Conservation (phyloP, 768 basidiomycete species). For the Boletus rubescentipes region DNA sequence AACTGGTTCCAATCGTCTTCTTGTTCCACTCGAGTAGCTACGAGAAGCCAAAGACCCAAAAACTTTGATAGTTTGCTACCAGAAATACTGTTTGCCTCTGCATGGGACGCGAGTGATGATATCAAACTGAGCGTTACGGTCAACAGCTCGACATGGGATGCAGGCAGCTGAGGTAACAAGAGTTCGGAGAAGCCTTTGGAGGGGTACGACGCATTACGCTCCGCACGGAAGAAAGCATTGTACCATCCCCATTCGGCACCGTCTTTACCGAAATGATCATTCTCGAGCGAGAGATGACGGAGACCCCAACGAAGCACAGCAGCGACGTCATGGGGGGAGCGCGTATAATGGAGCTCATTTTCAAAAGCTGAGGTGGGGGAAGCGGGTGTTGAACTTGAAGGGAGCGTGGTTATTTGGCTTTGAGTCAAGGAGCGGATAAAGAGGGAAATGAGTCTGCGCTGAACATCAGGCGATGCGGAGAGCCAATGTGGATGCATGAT, state of each 20-base stretch:
- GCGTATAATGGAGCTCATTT: constrained; percentile 61
- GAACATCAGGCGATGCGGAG: constrained; percentile 67
- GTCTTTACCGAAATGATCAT: constrained; percentile 57
- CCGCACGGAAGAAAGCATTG: constrained; percentile 55
- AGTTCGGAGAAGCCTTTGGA: constrained; percentile 59
- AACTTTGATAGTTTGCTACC: constrained; percentile 77
- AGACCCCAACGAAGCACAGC: constrained; percentile 81
- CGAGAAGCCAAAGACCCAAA: constrained; percentile 72
- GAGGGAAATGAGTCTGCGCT: constrained; percentile 63
- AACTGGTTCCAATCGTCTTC: constrained; percentile 63
- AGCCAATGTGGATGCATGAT: constrained; percentile 87
- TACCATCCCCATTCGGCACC: constrained; percentile 66
- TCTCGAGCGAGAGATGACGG: constrained; percentile 67
- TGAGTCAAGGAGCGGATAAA: constrained; percentile 66
- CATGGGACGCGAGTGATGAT: constrained; percentile 67
- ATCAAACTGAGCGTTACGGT: constrained; percentile 58
- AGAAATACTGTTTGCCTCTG: constrained; percentile 70
- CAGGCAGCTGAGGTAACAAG: constrained; percentile 59
- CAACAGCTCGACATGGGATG: constrained; percentile 58
- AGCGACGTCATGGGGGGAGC: constrained; percentile 74
- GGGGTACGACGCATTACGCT: constrained; percentile 60
- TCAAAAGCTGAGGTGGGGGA: constrained; percentile 54
- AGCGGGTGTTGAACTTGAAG: constrained; percentile 50
- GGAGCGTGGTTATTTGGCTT: constrained; percentile 46
- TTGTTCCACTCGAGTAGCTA: constrained; percentile 44